Conservation (phyloP, 306 rosid species). For the Rosa persica region DNA sequence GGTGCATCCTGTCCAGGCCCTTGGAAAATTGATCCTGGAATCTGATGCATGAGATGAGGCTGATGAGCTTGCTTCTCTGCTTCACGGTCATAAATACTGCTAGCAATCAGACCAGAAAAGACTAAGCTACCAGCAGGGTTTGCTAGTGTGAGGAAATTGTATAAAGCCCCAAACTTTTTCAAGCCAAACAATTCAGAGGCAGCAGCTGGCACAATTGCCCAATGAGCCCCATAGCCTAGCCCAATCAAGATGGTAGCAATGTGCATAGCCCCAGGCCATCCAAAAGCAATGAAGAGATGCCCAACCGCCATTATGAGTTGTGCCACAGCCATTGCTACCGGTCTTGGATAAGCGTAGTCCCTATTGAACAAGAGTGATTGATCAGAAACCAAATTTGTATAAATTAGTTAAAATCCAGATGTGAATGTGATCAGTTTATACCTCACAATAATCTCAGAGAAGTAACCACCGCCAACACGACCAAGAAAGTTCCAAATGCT, state of each 20-base stretch:
- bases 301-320: constrained; percentile 82
- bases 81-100: constrained; percentile 73
- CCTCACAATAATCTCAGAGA: constrained; percentile 87
- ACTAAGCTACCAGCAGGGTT: constrained; percentile 74
- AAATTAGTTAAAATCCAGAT: background rate
- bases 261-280: constrained; percentile 87
- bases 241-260: constrained; percentile 74
- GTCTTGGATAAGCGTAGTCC: constrained; percentile 80
- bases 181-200: constrained; percentile 94
- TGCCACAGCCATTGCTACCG: constrained; percentile 69
- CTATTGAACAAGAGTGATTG: constrained; percentile 38
- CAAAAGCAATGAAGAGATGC: constrained; percentile 70
- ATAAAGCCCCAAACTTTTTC: constrained; percentile 83
- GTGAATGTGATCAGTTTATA: constrained; percentile 30
- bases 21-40: constrained; percentile 42
- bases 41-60: constrained; percentile 24
- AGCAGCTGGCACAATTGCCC: constrained; percentile 95
- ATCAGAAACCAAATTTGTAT: background rate
- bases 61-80: constrained; percentile 80
- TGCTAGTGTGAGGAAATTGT: constrained; percentile 86
- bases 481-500: constrained; percentile 99
- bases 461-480: constrained; percentile 89
- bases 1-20: constrained; percentile 34
- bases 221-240: constrained; percentile 92
- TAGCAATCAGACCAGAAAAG: constrained; percentile 79